Evolutionary conservation across 805 yeast species (phyloP).

Genomic region (Metschnikowia koreensis): DNA sequence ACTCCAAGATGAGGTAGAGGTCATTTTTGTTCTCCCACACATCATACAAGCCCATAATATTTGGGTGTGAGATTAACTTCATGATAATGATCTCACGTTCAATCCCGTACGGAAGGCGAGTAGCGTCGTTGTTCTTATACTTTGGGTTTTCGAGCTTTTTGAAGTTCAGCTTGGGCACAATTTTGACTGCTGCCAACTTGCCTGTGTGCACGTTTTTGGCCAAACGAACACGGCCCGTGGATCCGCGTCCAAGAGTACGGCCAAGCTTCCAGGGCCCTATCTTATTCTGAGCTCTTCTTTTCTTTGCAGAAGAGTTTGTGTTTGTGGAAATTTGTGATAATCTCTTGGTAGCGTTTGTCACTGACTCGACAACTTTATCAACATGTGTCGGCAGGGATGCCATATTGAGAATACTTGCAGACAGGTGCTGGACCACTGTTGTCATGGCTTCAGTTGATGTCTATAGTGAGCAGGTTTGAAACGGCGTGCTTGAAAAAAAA

Average conservation of each 20-base stretch:
- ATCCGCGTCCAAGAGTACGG: conserved; percentile 92
- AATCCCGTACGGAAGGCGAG: conserved; percentile 72
- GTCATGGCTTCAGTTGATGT: conserved; percentile 9
- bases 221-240: conserved; percentile 90
- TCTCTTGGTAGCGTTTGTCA: conserved; percentile 47
- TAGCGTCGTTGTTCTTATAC: conserved; percentile 45
- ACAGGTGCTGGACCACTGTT: conserved; percentile 14
- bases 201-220: conserved; percentile 86
- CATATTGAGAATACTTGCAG: conserved; percentile 14
- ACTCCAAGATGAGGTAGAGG: conserved; percentile 83
- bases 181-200: conserved; percentile 92
- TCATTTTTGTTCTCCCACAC: conserved; percentile 88
- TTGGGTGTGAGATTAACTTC: conserved; percentile 76
- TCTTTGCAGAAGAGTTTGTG: conserved; percentile 41
- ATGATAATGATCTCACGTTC: conserved; percentile 83
- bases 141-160: conserved; percentile 48
- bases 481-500: background rate
- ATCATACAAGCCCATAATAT: conserved; percentile 74
- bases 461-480: background rate
- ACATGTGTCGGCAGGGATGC: conserved; percentile 23
- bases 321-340: conserved; percentile 49
- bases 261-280: conserved; percentile 98
- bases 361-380: conserved; percentile 45
- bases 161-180: conserved; percentile 83
- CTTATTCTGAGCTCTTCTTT: conserved; percentile 48